Evolutionary conservation across 495 filamentous ascomycete species (phyloP), one percentile per base, ranked within the genome.

Genomic region (Hypomontagnella submonticulosa): DNA sequence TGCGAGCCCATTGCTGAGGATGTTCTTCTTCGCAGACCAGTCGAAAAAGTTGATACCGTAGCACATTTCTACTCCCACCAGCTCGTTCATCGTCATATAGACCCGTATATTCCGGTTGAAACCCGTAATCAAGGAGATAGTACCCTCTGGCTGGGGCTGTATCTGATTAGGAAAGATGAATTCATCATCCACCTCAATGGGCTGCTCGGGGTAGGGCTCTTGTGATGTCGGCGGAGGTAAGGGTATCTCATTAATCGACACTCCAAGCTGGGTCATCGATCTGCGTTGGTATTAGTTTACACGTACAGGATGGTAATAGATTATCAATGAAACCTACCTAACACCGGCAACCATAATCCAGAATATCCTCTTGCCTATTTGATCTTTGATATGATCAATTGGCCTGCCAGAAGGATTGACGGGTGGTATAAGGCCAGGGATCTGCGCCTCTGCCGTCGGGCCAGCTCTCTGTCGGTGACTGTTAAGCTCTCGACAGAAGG

Each of bases 161-260:
- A 90, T 80, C 56, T 89, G 84, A 2, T 83, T 82, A 0, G 85
- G 63, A 50, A 84, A 86, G 46, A 97, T 87, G 59, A 83, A 92
- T 30, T 88, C 85, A 67, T 97, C 92, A 67, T 97, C 92, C 2
- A 93, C 79, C 61, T 93, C 91, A 4, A 85, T 69, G 0, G 92
- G 92, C 1, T 92, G 76, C n/a, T 91, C 90, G 1, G 92, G 92
- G 72, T 93, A 93, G 3, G 87, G 89, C 23, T 91, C 85, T 15
- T 79, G 85, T 3, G 87, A 83, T 0, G 91, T 95, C 19, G 87
- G 84, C 2, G 91, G 90, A 32, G 88, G 84, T 7, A 95, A 81
- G 11, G 87, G 76, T 10, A 90, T 74, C 52, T 88, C 88, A 40
- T 82, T 84, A 43, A 88, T 86, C 0, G 82, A 80, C 8, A 83